These are phyloP conservation scores for Macrocybe gigantea DNA, from an alignment of 768 basidiomycete genomes.

Conservation along the genomic window DNA sequence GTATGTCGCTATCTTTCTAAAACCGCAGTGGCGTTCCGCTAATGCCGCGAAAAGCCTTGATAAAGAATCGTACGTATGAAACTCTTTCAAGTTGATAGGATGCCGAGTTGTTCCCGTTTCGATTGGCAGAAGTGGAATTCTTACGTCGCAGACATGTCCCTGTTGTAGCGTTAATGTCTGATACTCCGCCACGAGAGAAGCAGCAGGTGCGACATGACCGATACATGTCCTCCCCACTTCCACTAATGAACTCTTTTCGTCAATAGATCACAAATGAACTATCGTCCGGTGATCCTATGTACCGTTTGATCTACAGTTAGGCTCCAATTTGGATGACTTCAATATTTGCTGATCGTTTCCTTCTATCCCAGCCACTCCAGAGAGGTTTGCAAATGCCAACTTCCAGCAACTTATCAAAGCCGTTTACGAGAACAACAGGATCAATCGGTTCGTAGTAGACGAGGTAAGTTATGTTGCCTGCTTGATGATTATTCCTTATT, in stretches of 20 bases:
- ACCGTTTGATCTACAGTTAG: slow-evolving; percentile 69
- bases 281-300: slow-evolving; percentile 47
- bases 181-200: slow-evolving; percentile 51
- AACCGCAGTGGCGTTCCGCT: not conserved
- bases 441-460: slow-evolving; percentile 76
- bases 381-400: slow-evolving; percentile 54
- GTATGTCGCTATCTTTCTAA: slow-evolving; percentile 28
- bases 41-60: slow-evolving; percentile 48
- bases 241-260: not conserved
- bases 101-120: too few relatives aligned
- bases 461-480: slow-evolving; percentile 43
- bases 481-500: not conserved
- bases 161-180: slow-evolving; percentile 63
- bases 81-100: too few relatives aligned
- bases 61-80: slow-evolving; percentile 70
- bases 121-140: slow-evolving; percentile 51
- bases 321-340: not conserved
- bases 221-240: not conserved
- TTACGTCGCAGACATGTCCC: slow-evolving; percentile 48
- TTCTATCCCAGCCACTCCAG: slow-evolving; percentile 59
- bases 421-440: slow-evolving; percentile 46
- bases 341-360: not conserved
- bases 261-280: slow-evolving; percentile 59
- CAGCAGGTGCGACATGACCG: slow-evolving; percentile 32
- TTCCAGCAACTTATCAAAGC: slow-evolving; percentile 44